A percentile compares a stretch with the other conserved stretches of the same genome.
phyloP scores from a whole-genome alignment of 2,329 filamentous ascomycete genomes.

The Aureobasidium subglaciale region DNA sequence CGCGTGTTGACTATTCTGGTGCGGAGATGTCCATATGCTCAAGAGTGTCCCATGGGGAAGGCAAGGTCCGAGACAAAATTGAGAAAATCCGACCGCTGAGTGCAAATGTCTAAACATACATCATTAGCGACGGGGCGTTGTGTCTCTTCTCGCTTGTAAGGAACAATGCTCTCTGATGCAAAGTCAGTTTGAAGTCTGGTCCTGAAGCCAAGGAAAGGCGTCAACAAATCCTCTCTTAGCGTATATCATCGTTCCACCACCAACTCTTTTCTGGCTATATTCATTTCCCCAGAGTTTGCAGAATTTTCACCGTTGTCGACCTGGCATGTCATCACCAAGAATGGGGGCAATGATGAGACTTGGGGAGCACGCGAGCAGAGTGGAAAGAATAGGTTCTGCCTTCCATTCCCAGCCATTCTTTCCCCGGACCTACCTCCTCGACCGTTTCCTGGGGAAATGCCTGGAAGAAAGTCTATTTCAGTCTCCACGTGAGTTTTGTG shows the following conservation, averaged over 20 bases:
- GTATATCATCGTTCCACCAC: background rate
- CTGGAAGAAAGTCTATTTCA: background rate
- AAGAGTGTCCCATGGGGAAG: no score
- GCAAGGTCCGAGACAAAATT: background rate
- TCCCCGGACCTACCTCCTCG: no score
- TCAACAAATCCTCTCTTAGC: background rate
- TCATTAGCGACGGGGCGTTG: background rate
- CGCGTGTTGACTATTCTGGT: no score
- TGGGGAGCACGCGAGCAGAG: no score
- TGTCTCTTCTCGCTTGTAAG: background rate
- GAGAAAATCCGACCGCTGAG: background rate
- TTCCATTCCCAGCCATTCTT: background rate
- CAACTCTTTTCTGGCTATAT: background rate
- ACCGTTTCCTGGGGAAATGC: background rate
- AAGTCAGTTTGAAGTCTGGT: background rate
- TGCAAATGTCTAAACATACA: background rate
- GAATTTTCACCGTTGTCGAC: background rate
- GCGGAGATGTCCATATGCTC: no score
- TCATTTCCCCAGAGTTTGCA: constrained; percentile 2
- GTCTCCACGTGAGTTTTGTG: background rate
- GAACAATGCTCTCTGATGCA: background rate
- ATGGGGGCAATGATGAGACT: background rate
- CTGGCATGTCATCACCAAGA: background rate
- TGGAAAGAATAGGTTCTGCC: background rate
- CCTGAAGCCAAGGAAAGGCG: background rate